Conservation (phyloP, 2,329 filamentous ascomycete genomes). For the Neopestalotiopsis sp. region DNA sequence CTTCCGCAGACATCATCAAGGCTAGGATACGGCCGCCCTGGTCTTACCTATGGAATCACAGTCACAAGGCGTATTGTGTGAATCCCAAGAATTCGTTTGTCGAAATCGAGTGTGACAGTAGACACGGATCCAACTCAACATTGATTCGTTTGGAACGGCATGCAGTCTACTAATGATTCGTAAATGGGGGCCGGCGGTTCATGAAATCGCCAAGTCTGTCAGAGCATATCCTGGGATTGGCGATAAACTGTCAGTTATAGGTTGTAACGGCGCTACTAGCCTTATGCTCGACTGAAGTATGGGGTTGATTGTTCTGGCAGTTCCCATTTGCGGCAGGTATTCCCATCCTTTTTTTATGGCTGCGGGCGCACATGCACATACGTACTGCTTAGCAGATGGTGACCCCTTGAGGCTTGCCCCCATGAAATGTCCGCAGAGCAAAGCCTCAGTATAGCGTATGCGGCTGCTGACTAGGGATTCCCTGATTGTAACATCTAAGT, state of each 20-base stretch:
- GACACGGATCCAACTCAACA: background rate
- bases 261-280: conserved; percentile 12
- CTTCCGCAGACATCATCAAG: too few species aligned
- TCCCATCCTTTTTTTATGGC: background rate
- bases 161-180: background rate
- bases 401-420: background rate
- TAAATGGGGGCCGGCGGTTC: background rate
- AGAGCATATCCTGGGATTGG: background rate
- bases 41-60: too few species aligned
- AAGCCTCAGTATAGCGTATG: background rate
- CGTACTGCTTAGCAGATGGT: background rate
- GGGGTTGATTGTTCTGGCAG: conserved; percentile 2
- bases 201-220: background rate
- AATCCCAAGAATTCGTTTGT: background rate
- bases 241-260: background rate
- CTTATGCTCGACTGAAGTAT: conserved; percentile 15
- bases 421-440: background rate
- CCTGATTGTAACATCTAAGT: background rate
- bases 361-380: background rate
- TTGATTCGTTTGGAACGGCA: background rate
- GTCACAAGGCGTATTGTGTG: background rate
- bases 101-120: background rate
- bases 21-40: too few species aligned
- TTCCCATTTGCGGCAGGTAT: conserved; percentile 6
- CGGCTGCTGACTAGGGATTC: background rate